Conservation (phyloP, 2,329 filamentous ascomycete genomes). For the Aspergillus ochraceoroseus region DNA sequence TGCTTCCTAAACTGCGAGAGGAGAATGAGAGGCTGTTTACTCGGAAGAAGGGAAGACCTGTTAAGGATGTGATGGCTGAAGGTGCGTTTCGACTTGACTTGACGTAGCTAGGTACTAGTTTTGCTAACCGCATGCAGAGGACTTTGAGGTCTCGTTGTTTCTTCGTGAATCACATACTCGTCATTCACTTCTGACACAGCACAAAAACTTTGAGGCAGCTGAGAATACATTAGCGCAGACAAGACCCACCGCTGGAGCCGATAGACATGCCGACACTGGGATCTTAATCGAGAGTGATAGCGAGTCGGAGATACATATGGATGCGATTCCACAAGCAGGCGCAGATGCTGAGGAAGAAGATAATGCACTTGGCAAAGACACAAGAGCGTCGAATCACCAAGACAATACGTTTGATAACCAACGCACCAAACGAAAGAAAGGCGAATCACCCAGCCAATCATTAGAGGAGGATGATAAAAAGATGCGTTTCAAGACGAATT, state of each 20-base stretch:
- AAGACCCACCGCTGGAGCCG: neutral
- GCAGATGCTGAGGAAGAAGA: constrained; percentile 23
- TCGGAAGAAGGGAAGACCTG: constrained; percentile 71
- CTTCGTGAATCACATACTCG: constrained; percentile 78
- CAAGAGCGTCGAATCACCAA: constrained; percentile 20
- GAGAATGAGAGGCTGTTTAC: constrained; percentile 60
- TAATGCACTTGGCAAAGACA: constrained; percentile 8
- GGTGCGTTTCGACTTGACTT: constrained; percentile 48
- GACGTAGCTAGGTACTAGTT: neutral
- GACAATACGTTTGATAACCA: constrained; percentile 17
- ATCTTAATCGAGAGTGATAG: constrained; percentile 60
- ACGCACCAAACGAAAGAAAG: constrained; percentile 32
- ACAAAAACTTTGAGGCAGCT: constrained; percentile 66
- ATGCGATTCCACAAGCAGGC: constrained; percentile 52
- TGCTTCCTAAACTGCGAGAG: constrained; percentile 86
- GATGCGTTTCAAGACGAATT: constrained; percentile 74
- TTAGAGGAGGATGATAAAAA: constrained; percentile 72
- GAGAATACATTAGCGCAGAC: neutral
- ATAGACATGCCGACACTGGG: constrained; percentile 31
- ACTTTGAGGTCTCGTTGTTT: constrained; percentile 94
- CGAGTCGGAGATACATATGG: constrained; percentile 47
- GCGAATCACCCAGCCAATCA: constrained; percentile 37
- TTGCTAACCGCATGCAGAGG: constrained; percentile 54
- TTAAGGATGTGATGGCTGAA: constrained; percentile 81
- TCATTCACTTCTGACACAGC: constrained; percentile 80